Percentiles rank a stretch among this genome's conserved stretches.
These are phyloP conservation scores for Tolypocladium endophyticum DNA, from an alignment of 2,329 filamentous ascomycete genomes.

Conservation along the genomic window DNA sequence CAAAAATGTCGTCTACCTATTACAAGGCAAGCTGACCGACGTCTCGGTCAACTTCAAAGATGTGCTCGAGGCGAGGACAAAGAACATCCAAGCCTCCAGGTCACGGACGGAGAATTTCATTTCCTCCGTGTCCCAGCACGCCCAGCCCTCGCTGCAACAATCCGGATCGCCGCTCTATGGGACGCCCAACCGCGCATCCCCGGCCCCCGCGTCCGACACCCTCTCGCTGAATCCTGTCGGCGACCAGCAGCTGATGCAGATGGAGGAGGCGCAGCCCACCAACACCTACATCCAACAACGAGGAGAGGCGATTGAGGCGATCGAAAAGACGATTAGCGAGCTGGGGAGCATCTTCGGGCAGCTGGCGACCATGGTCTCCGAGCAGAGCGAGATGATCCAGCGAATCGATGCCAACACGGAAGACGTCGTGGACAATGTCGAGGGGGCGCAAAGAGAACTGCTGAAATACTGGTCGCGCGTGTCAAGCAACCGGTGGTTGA, in stretches of 20 bases:
- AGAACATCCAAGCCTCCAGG: constrained; percentile 92
- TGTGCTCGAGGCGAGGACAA: constrained; percentile 88
- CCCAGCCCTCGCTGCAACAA: constrained; percentile 57
- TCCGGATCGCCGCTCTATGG: constrained; percentile 82
- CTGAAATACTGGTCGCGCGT: constrained; percentile 96
- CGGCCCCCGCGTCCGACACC: constrained; percentile 60
- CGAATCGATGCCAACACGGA: constrained; percentile 96
- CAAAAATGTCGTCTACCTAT: constrained; percentile 87
- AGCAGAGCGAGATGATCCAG: constrained; percentile 97
- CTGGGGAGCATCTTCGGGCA: constrained; percentile 87
- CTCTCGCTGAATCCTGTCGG: constrained; percentile 73
- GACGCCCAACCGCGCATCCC: constrained; percentile 58
- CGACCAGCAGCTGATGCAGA: constrained; percentile 76
- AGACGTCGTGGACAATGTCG: constrained; percentile 96
- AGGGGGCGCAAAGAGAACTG: constrained; percentile 86
- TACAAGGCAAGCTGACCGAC: constrained; percentile 85
- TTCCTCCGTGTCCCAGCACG: constrained; percentile 72
- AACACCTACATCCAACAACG: constrained; percentile 89
- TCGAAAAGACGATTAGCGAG: constrained; percentile 90
- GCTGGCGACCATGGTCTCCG: constrained; percentile 89
- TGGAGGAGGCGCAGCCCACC: constrained; percentile 81
- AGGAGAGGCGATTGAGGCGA: constrained; percentile 92
- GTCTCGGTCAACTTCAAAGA: constrained; percentile 96
- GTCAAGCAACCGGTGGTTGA: constrained; percentile 88
- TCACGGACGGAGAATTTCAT: constrained; percentile 95